phyloP scores from a whole-genome alignment of 140 eudicot species.

The Stevia rebaudiana region DNA sequence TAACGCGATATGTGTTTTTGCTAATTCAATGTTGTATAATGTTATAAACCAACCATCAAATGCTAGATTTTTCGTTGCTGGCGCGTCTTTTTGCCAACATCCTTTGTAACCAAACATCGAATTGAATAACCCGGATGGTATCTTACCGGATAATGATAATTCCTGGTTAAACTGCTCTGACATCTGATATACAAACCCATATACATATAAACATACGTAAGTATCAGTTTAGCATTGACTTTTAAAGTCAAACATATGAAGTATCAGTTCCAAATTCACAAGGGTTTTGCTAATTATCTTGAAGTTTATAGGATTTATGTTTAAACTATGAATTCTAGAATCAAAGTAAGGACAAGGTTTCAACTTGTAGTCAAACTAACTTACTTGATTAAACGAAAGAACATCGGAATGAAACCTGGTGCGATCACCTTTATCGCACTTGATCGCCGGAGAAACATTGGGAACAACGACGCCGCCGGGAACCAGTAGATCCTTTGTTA shows the following conservation, averaged over 20 bases:
- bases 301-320: not conserved
- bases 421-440: conserved; percentile 96
- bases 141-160: conserved; percentile 74
- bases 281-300: not conserved
- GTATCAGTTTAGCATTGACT: not conserved
- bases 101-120: conserved; percentile 78
- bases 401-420: conserved; percentile 89
- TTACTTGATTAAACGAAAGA: conserved; percentile 74
- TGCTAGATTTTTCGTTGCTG: conserved; percentile 68
- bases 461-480: conserved; percentile 74
- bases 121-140: conserved; percentile 87
- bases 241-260: conserved; percentile 3
- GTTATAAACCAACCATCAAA: conserved; percentile 89
- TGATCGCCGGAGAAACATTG: conserved; percentile 54
- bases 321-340: not conserved
- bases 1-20: conserved; percentile 58
- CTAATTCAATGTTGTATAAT: conserved; percentile 74
- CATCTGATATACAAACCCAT: conserved; percentile 49
- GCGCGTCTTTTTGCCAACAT: conserved; percentile 92
- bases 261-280: not conserved
- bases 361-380: not conserved
- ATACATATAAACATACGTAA: not conserved
- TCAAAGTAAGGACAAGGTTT: not conserved
- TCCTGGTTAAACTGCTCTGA: conserved; percentile 92
- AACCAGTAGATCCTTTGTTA: conserved; percentile 52